Percentiles rank a stretch among this genome's conserved stretches.
Conservation (phyloP, 768 basidiomycete species). For the Gloeophyllum trabeum region DNA sequence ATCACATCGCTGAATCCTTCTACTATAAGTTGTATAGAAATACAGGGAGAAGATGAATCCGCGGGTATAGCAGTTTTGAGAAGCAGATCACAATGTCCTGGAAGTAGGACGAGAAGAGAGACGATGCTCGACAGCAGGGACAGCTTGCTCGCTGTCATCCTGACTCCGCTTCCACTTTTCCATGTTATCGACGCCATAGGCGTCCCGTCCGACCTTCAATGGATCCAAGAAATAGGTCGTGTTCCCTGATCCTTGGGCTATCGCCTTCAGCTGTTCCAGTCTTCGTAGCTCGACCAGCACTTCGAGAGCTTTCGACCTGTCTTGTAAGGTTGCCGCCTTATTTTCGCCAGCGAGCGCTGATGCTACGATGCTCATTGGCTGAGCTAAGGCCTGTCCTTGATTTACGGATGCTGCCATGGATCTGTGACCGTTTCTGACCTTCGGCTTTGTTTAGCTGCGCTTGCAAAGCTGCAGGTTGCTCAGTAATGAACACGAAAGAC, state of each 20-base stretch:
- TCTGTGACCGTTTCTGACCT: conserved; percentile 35
- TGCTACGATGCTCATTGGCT: conserved; percentile 37
- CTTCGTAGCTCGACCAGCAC: conserved; percentile 35
- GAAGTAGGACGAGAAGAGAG: too few relatives aligned
- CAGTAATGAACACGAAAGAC: not conserved
- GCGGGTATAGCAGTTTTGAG: too few relatives aligned
- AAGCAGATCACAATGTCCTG: too few relatives aligned
- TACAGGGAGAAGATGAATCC: too few relatives aligned
- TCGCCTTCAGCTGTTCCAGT: conserved; percentile 42
- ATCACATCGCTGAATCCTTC: too few relatives aligned
- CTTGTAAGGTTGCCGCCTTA: conserved; percentile 19
- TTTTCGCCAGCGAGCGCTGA: conserved; percentile 23
- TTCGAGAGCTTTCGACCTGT: conserved; percentile 26
- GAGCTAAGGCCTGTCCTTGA: conserved; percentile 35
- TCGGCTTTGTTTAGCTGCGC: conserved; percentile 45
- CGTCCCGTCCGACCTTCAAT: conserved; percentile 1
- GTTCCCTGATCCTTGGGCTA: conserved; percentile 36
- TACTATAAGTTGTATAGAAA: too few relatives aligned
- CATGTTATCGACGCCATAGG: conserved; percentile 4
- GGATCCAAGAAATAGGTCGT: conserved; percentile 41
- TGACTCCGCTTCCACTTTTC: not conserved
- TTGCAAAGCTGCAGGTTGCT: conserved; percentile 19
- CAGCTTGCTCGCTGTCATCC: not conserved
- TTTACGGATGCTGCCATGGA: conserved; percentile 35
- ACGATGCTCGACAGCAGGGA: not conserved